Evolutionary conservation across 1,139 yeast species (phyloP).

Genomic region (Yamadazyma dushanensis): DNA sequence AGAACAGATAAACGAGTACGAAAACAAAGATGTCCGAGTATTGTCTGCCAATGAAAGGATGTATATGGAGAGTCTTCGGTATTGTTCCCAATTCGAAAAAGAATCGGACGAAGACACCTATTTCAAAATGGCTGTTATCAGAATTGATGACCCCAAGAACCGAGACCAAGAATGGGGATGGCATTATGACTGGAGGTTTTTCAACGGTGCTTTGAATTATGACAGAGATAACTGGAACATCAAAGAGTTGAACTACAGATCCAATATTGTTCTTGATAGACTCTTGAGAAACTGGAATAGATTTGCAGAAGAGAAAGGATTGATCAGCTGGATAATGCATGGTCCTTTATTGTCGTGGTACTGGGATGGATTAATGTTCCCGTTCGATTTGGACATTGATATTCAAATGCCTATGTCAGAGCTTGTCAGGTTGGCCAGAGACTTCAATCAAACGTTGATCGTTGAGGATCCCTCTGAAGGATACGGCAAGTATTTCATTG

Average conservation of each 20-base stretch:
- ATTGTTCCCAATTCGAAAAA: slow-evolving; percentile 18
- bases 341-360: slow-evolving; percentile 33
- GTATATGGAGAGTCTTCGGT: slow-evolving; percentile 27
- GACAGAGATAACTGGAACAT: slow-evolving; percentile 27
- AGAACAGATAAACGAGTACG: slow-evolving; percentile 21
- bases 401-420: slow-evolving; percentile 37
- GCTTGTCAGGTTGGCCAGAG: slow-evolving; percentile 24
- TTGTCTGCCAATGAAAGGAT: slow-evolving; percentile 21
- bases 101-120: slow-evolving; percentile 28
- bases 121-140: slow-evolving; percentile 33
- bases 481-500: slow-evolving; percentile 32
- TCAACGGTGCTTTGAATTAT: slow-evolving; percentile 34
- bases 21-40: slow-evolving; percentile 11
- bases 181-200: slow-evolving; percentile 44
- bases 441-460: slow-evolving; percentile 31
- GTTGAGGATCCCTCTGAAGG: slow-evolving; percentile 33
- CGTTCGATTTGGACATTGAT: slow-evolving; percentile 35
- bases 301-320: slow-evolving; percentile 32
- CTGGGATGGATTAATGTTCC: slow-evolving; percentile 47
- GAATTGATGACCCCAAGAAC: slow-evolving; percentile 24
- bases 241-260: slow-evolving; percentile 24
- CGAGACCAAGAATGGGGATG: slow-evolving; percentile 34
- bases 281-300: slow-evolving; percentile 31
- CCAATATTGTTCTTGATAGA: slow-evolving; percentile 28
- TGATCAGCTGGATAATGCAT: slow-evolving; percentile 30